phyloP scores from a whole-genome alignment of 2,329 filamentous ascomycete genomes.

The Pseudodiploospora longispora region DNA sequence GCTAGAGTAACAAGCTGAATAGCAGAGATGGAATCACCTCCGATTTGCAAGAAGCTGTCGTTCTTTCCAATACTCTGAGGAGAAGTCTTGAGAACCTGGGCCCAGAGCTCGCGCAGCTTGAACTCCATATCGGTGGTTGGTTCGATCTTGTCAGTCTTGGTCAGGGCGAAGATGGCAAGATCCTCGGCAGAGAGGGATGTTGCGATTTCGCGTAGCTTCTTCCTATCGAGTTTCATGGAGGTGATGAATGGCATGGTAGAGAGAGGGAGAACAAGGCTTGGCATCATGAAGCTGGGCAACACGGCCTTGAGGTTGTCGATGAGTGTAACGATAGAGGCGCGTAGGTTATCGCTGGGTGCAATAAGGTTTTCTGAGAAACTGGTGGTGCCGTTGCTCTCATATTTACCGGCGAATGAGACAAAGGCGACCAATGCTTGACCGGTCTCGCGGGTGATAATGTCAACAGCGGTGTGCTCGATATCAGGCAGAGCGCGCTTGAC shows the following conservation, averaged over 20 bases:
- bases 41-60: constrained; percentile 13
- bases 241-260: constrained; percentile 11
- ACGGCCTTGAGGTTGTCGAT: constrained; percentile 1
- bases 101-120: constrained; percentile 19
- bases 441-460: constrained; percentile 1
- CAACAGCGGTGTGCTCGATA: constrained; percentile 1
- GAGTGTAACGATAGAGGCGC: background rate
- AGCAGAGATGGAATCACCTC: constrained; percentile 36
- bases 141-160: constrained; percentile 9
- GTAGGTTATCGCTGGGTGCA: background rate
- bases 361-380: constrained; percentile 1
- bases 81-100: constrained; percentile 20
- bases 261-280: constrained; percentile 10
- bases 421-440: constrained; percentile 2
- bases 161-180: constrained; percentile 1
- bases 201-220: constrained; percentile 1
- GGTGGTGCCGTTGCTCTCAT: background rate
- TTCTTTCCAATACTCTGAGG: constrained; percentile 17
- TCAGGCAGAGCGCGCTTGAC: constrained; percentile 1
- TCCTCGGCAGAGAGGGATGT: constrained; percentile 4
- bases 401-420: constrained; percentile 3
- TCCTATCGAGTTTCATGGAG: constrained; percentile 11
- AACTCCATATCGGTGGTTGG: constrained; percentile 10
- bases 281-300: constrained; percentile 14
- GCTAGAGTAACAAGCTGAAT: constrained; percentile 34